These are phyloP conservation scores for Tubosaeta sp. DNA, from an alignment of 768 basidiomycete species.

Conservation along the genomic window DNA sequence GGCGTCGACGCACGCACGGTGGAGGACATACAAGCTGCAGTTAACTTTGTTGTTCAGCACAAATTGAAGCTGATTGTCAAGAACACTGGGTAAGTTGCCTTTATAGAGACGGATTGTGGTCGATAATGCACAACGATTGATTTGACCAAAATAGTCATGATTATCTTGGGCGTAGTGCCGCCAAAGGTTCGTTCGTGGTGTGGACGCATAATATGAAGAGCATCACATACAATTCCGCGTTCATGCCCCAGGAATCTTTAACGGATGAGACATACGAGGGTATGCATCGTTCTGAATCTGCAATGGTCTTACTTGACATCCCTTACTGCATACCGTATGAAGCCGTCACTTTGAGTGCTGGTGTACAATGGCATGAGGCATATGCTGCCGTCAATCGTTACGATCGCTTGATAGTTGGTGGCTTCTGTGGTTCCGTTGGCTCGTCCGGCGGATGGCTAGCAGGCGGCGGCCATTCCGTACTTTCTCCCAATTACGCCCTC, in stretches of 20 bases:
- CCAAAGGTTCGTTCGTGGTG: conserved; percentile 35
- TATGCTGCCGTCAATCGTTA: conserved; percentile 38
- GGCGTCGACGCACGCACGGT: conserved; percentile 22
- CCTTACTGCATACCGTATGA: no score
- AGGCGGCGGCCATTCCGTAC: conserved; percentile 45
- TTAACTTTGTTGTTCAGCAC: conserved; percentile 21
- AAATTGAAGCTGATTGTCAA: conserved; percentile 25
- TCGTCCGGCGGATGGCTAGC: conserved; percentile 48
- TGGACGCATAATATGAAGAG: conserved; percentile 44
- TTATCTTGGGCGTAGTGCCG: conserved; percentile 39
- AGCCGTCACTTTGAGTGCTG: conserved; percentile 38
- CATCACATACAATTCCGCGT: conserved; percentile 31
- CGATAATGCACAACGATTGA: not conserved
- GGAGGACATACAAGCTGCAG: conserved; percentile 24
- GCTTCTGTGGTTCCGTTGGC: conserved; percentile 41
- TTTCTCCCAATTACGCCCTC: conserved; percentile 41
- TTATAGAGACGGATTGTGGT: no score
- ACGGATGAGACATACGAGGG: conserved; percentile 18
- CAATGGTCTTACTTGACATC: conserved; percentile 10
- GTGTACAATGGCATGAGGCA: conserved; percentile 46
- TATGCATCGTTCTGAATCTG: not conserved
- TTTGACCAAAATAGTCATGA: conserved; percentile 30
- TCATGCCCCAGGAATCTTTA: conserved; percentile 32
- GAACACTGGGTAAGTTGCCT: conserved; percentile 27
- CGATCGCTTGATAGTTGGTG: conserved; percentile 45